Evolutionary conservation across 441 rosid species (phyloP).

Genomic region (Lepidium campestre): DNA sequence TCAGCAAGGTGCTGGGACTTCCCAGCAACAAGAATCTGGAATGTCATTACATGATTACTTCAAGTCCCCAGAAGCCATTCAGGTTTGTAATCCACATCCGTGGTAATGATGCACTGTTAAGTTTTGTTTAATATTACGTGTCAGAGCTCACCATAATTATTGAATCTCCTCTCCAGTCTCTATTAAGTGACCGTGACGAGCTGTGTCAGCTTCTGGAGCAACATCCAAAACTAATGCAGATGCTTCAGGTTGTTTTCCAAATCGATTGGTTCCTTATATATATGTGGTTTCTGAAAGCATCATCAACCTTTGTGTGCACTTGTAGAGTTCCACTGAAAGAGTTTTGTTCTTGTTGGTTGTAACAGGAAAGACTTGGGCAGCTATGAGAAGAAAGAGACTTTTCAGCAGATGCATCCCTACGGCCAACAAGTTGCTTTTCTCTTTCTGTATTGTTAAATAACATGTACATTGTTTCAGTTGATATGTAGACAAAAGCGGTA

Average conservation of each 20-base stretch:
- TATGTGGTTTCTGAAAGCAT: background rate
- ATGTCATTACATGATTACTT: conserved; percentile 84
- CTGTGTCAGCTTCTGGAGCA: conserved; percentile 95
- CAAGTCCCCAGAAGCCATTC: conserved; percentile 89
- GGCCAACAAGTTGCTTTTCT: background rate
- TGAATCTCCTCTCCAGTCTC: conserved; percentile 49
- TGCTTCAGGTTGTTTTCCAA: conserved; percentile 75
- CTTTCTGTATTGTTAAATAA: conserved; percentile 13
- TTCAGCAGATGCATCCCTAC: background rate
- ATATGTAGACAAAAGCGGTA: conserved; percentile 13
- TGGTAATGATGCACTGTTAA: background rate
- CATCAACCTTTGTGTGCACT: background rate
- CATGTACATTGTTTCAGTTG: conserved; percentile 25
- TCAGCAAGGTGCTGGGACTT: conserved; percentile 55
- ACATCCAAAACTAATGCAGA: conserved; percentile 92
- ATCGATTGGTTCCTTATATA: background rate
- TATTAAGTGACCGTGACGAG: conserved; percentile 82
- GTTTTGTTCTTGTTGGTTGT: conserved; percentile 13
- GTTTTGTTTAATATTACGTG: conserved; percentile 1
- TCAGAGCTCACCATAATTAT: conserved; percentile 4
- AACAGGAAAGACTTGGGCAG: conserved; percentile 82
- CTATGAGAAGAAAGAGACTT: conserved; percentile 32
- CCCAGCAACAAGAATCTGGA: conserved; percentile 70
- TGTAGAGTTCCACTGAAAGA: conserved; percentile 3
- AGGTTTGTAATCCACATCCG: conserved; percentile 39